A percentile compares a stretch with the other conserved stretches of the same genome.
phyloP scores from a whole-genome alignment of 1,139 yeast genomes.

The Debaryomyces coudertii region DNA sequence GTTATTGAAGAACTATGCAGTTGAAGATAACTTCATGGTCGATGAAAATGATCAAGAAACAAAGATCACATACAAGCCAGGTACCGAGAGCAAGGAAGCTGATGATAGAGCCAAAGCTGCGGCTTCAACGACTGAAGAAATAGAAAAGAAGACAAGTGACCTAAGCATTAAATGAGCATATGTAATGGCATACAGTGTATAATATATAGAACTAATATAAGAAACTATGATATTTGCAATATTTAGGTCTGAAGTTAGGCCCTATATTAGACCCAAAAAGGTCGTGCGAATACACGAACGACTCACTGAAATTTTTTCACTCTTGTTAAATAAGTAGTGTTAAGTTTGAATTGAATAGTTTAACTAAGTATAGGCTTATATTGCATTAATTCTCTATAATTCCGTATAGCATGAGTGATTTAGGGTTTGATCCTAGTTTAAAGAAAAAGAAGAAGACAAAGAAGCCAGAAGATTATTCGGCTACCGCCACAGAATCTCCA shows the following conservation, averaged over 20 bases:
- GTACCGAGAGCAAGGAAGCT: constrained; percentile 51
- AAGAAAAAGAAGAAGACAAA: constrained; percentile 85
- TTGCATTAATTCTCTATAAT: constrained; percentile 7
- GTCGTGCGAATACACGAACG: constrained; percentile 7
- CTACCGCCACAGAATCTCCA: constrained; percentile 41
- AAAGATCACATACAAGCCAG: constrained; percentile 50
- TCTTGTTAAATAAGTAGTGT: constrained; percentile 5
- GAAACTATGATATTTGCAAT: not conserved
- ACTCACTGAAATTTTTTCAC: constrained; percentile 9
- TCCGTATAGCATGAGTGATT: constrained; percentile 47
- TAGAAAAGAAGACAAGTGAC: constrained; percentile 6
- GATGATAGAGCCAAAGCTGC: constrained; percentile 44
- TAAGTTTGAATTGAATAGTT: not conserved
- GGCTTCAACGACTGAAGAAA: constrained; percentile 14
- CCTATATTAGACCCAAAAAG: constrained; percentile 1
- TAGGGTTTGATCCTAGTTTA: constrained; percentile 76
- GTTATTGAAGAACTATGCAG: constrained; percentile 70
- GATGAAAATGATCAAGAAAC: constrained; percentile 50
- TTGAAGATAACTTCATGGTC: constrained; percentile 58
- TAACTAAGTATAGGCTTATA: constrained; percentile 1
- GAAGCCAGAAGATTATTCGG: constrained; percentile 45
- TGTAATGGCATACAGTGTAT: constrained; percentile 2
- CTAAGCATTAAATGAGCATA: constrained; percentile 9
- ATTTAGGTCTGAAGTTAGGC: not conserved
- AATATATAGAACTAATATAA: constrained; percentile 7